phyloP scores from a whole-genome alignment of 78 protist species.

The Tieghemostelium lacteum region DNA sequence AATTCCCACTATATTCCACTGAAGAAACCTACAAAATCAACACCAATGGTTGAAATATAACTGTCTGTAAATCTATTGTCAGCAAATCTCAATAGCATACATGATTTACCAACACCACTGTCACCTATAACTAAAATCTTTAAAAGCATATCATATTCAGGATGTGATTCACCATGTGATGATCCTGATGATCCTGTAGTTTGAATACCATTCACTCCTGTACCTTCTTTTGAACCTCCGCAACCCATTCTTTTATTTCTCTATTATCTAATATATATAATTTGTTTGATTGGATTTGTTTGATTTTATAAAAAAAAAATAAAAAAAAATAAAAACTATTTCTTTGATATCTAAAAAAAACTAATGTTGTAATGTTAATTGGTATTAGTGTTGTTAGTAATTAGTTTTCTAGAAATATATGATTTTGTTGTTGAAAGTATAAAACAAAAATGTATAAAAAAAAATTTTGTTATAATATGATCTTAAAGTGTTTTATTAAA shows the following conservation, averaged over 20 bases:
- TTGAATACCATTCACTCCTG: not conserved
- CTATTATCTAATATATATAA: too few relatives aligned
- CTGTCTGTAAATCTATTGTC: conserved; percentile 92
- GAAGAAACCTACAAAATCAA: conserved; percentile 63
- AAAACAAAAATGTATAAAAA: too few relatives aligned
- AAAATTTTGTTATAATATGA: too few relatives aligned
- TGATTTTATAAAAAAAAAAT: too few relatives aligned
- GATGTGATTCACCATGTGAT: conserved; percentile 29
- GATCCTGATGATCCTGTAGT: conserved; percentile 11
- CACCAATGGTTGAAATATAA: conserved; percentile 96
- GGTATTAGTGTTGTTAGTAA: too few relatives aligned
- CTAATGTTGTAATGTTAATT: too few relatives aligned
- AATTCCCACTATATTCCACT: not conserved
- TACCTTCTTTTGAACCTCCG: conserved; percentile 29
- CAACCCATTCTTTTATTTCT: conserved; percentile 25
- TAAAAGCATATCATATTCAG: conserved; percentile 68
- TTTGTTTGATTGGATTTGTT: too few relatives aligned
- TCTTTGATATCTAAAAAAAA: too few relatives aligned
- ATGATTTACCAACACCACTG: conserved; percentile 89
- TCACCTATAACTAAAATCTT: conserved; percentile 78
- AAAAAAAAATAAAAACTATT: too few relatives aligned
- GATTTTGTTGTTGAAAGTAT: too few relatives aligned
- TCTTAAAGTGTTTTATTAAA: too few relatives aligned
- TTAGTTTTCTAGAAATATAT: too few relatives aligned
- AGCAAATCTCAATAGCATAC: conserved; percentile 94